Evolutionary conservation across 352 stramenopile genomes (phyloP).

Genomic region (Pythium aquatile): DNA sequence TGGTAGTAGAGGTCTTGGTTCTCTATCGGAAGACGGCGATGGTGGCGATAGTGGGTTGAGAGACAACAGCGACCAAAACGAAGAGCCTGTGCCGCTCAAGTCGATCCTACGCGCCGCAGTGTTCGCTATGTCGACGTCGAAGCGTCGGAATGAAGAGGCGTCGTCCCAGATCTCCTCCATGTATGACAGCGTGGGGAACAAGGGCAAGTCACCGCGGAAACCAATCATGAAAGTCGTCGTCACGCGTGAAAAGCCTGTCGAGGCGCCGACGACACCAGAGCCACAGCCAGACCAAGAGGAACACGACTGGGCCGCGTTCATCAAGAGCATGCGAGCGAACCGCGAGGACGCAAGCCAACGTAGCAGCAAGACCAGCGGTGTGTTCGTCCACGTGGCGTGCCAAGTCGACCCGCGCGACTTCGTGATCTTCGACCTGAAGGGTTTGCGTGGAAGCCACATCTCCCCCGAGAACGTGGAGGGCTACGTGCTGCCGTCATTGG

Average conservation of each 20-base stretch:
- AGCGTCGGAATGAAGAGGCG: conserved; percentile 39
- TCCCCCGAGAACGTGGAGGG: conserved; percentile 41
- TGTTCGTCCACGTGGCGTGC: conserved; percentile 40
- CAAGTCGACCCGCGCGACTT: conserved; percentile 41
- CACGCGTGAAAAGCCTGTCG: conserved; percentile 5
- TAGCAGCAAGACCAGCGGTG: background rate
- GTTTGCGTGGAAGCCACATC: conserved; percentile 24
- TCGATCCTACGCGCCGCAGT: conserved; percentile 57
- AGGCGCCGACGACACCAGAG: background rate
- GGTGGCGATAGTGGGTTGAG: background rate
- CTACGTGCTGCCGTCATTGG: conserved; percentile 39
- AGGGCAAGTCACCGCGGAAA: conserved; percentile 3
- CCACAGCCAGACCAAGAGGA: background rate
- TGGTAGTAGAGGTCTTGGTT: background rate
- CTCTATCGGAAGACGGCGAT: conserved; percentile 9
- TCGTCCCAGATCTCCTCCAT: conserved; percentile 41
- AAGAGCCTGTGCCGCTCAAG: conserved; percentile 44
- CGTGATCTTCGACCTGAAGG: conserved; percentile 31
- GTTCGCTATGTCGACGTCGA: conserved; percentile 64
- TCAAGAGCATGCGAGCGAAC: conserved; percentile 25
- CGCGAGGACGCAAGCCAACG: conserved; percentile 2
- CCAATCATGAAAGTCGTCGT: conserved; percentile 11
- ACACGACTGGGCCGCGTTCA: conserved; percentile 29
- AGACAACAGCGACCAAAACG: background rate
- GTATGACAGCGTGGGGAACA: conserved; percentile 36